Evolutionary conservation across 164 flowering plant genomes (phyloP), one percentile per base, ranked within the genome.

Genomic region (Cinnamomum micranthum): DNA sequence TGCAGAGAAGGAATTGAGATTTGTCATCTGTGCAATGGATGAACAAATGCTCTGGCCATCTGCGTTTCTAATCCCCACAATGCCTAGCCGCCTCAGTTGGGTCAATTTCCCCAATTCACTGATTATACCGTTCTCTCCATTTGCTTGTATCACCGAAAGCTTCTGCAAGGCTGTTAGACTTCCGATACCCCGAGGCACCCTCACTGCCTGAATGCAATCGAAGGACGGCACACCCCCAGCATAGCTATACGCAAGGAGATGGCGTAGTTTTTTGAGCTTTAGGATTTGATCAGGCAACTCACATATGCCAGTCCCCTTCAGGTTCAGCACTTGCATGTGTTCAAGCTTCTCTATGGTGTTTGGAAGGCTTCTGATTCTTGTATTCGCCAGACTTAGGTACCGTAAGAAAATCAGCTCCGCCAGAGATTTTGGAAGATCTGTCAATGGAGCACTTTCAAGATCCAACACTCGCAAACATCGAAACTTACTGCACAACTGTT

Each of bases 231-330:
- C 47, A 41, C 47, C 47, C 11, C 0, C 0, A 41, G 1, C 47
- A 35, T 35, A 6, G 47, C 1, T 35, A 6, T 35, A 35, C 2
- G 47, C 74, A 11, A 76, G 65, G 27, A 76, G 65, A 70, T 76
- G 64, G 24, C 74, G 55, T 7, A 76, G 70, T 28, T 27, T 33
- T 28, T 33, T 14, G 9, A 76, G 74, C 71, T 71, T 71, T 22
- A 65, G 2, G 17, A 76, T 76, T 52, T 65, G 65, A 5, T 10
- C 50, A 13, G 78, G 78, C 35, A 76, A 41, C 33, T 76, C 51
- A 55, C 7, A 11, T 14, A 76, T 22, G 24, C 10, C 4, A 50
- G 71, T 51, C 2, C 59, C 20, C 50, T 65, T 66, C 28, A 76
- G 55, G 65, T 76, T 50, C 51, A 76, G 63, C 5, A 50, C n/a